Evolutionary conservation across 176 grass and related monocot species (phyloP).

Genomic region (Themeda triandra): DNA sequence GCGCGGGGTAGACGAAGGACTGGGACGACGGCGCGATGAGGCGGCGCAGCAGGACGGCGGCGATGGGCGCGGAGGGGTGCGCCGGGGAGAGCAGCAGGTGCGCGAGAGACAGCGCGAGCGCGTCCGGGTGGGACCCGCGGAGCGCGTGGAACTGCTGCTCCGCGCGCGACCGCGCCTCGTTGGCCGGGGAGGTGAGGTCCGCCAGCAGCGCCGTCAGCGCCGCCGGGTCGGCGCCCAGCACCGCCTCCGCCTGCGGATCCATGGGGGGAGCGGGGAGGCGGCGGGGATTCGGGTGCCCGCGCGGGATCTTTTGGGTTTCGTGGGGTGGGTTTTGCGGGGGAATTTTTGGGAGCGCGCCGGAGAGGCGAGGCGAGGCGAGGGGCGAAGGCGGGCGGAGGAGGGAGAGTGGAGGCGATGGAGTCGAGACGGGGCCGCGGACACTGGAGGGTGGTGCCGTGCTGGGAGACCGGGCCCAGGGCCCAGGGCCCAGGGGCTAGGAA

Average conservation of each 20-base stretch:
- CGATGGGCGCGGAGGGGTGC: conserved; percentile 46
- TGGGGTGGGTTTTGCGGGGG: conserved; percentile 26
- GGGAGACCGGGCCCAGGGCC: conserved; percentile 2
- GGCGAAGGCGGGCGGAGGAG: not conserved
- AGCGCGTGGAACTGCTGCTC: conserved; percentile 71
- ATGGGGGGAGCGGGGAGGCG: not conserved
- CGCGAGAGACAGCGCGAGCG: conserved; percentile 65
- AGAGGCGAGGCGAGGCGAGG: not conserved
- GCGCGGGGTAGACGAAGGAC: conserved; percentile 51
- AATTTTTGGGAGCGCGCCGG: conserved; percentile 26
- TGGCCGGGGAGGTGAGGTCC: conserved; percentile 76
- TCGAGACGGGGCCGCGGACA: conserved; percentile 26
- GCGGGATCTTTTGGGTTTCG: conserved; percentile 45
- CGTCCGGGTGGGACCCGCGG: conserved; percentile 53
- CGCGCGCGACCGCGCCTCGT: conserved; percentile 72
- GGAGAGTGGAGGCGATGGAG: conserved; percentile 3
- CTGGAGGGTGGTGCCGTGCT: conserved; percentile 28
- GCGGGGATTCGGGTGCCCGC: conserved; percentile 20
- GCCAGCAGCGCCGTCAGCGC: conserved; percentile 55
- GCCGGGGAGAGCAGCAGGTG: conserved; percentile 67
- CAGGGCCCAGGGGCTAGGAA: not conserved
- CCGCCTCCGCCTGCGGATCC: conserved; percentile 50
- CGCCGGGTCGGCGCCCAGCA: conserved; percentile 65
- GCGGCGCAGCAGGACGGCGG: conserved; percentile 56
- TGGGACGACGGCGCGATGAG: conserved; percentile 42